Conservation (phyloP, 441 rosid species). For the Populus trichocarpa region DNA sequence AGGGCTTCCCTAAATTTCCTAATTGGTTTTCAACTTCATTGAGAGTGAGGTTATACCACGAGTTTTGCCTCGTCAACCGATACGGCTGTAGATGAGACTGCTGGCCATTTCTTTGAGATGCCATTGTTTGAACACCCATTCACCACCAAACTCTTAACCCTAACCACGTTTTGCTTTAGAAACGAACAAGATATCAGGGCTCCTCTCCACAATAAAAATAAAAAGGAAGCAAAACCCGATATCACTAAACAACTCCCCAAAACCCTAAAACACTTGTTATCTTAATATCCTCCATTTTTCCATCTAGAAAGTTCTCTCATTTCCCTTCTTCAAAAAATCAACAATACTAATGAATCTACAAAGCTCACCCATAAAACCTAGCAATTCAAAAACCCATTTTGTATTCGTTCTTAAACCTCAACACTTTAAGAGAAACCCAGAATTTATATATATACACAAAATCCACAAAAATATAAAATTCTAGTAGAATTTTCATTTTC, state of each 20-base stretch:
- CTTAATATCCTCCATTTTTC: background rate
- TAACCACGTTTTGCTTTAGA: constrained; percentile 14
- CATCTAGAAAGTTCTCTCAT: background rate
- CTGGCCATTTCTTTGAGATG: constrained; percentile 39
- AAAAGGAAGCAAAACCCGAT: background rate
- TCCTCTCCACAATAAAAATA: background rate
- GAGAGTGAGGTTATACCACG: constrained; percentile 61
- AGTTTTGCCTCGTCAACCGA: constrained; percentile 41
- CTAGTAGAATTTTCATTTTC: background rate
- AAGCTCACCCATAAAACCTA: background rate
- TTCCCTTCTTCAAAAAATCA: background rate
- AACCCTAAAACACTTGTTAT: background rate
- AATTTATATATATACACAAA: background rate
- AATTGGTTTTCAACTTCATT: constrained; percentile 65
- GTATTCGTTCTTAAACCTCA: background rate
- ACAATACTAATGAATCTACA: background rate
- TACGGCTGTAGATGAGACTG: constrained; percentile 34
- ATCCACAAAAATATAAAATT: background rate
- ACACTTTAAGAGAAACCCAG: background rate
- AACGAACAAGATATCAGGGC: background rate
- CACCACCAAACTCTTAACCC: constrained; percentile 2
- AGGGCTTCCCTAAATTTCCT: constrained; percentile 63
- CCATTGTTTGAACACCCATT: constrained; percentile 59
- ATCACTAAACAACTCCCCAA: constrained; percentile 3
- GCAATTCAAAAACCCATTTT: background rate